Evolutionary conservation across 306 rosid species (phyloP).

Genomic region (Prunus mume): DNA sequence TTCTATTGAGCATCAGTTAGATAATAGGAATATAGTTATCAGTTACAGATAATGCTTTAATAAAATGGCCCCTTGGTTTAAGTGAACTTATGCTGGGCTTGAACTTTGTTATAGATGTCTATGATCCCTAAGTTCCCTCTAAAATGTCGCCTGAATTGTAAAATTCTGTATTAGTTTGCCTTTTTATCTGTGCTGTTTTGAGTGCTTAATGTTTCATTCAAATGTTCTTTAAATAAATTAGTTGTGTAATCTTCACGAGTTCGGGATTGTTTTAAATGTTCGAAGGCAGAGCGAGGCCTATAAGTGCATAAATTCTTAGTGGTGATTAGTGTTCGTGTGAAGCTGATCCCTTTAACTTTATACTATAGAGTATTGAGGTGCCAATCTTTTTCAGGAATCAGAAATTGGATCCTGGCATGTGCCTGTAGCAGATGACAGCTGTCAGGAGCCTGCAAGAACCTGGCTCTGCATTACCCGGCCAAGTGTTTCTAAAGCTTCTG

Average conservation of each 20-base stretch:
- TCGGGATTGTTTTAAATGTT: background rate
- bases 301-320: background rate
- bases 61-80: background rate
- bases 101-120: background rate
- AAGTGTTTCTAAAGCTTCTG: conserved; percentile 17
- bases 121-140: background rate
- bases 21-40: background rate
- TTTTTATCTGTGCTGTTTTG: background rate
- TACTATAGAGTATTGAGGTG: conserved; percentile 8
- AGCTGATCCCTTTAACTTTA: background rate
- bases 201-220: background rate
- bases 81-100: background rate
- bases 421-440: conserved; percentile 42
- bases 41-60: background rate
- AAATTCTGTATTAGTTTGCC: background rate
- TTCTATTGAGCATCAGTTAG: background rate
- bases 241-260: background rate
- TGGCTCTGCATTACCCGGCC: conserved; percentile 83
- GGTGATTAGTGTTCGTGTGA: background rate
- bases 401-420: conserved; percentile 87
- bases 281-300: background rate
- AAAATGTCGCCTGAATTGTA: background rate
- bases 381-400: conserved; percentile 59
- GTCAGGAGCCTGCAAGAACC: conserved; percentile 39
- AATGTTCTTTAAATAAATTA: background rate